Evolutionary conservation across 176 grass and related monocot genomes (phyloP).

Genomic region (Puya raimondii): DNA sequence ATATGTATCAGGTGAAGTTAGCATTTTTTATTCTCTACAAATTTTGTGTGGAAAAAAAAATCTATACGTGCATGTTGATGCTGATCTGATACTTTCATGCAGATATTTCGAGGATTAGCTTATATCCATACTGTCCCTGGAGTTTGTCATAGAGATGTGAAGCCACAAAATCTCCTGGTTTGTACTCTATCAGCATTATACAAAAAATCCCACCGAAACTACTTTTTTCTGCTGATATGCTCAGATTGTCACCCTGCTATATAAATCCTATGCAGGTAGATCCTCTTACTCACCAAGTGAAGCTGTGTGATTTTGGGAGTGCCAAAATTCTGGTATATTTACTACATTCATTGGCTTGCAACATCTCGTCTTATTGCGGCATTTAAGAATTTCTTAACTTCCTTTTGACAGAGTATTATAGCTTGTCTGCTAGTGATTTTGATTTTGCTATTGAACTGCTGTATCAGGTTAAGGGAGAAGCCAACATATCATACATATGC

Average conservation of each 20-base stretch:
- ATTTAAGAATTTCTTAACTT: too few species aligned
- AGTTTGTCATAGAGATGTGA: slow-evolving; percentile 97
- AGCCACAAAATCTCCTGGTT: slow-evolving; percentile 97
- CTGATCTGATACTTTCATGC: slow-evolving; percentile 14
- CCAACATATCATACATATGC: slow-evolving; percentile 98
- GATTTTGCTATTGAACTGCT: too few species aligned
- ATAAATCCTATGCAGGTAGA: slow-evolving; percentile 45
- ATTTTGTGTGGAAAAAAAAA: neutral
- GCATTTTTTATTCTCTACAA: neutral
- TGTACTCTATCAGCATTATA: slow-evolving; percentile 15
- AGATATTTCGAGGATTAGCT: slow-evolving; percentile 91
- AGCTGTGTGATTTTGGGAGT: slow-evolving; percentile 98
- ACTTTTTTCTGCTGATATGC: slow-evolving; percentile 15
- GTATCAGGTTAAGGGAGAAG: slow-evolving; percentile 80
- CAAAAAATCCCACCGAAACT: neutral
- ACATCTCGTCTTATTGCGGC: too few species aligned
- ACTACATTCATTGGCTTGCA: neutral
- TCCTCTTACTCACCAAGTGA: slow-evolving; percentile 90
- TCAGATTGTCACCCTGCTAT: slow-evolving; percentile 7
- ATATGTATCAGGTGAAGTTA: slow-evolving; percentile 72
- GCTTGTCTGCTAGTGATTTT: too few species aligned
- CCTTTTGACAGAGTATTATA: too few species aligned
- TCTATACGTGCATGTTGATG: slow-evolving; percentile 7
- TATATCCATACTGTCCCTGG: slow-evolving; percentile 89
- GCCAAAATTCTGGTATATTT: slow-evolving; percentile 82